Evolutionary conservation across 2,329 filamentous ascomycete species (phyloP).

Genomic region (Corynespora cassiicola): DNA sequence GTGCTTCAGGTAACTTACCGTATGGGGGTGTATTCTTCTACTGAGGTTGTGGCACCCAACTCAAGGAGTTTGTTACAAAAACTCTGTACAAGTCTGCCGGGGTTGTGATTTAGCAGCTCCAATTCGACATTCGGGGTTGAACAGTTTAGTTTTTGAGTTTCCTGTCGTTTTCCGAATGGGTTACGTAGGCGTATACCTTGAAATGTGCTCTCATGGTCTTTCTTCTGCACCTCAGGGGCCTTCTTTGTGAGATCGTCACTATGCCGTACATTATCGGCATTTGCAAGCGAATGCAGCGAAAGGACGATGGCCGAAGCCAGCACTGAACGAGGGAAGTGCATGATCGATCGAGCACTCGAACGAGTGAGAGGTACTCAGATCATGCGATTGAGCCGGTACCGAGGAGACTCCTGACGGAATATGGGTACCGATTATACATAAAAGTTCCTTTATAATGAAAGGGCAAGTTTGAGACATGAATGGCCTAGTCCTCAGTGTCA

Average conservation of each 20-base stretch:
- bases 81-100: constrained; percentile 14
- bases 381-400: constrained; percentile 23
- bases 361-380: constrained; percentile 39
- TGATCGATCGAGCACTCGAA: constrained; percentile 43
- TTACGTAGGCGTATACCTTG: constrained; percentile 10
- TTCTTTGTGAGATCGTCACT: no score
- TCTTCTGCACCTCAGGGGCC: constrained; percentile 10
- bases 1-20: constrained; percentile 19
- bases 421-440: constrained; percentile 18
- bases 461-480: constrained; percentile 13
- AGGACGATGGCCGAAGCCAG: constrained; percentile 38
- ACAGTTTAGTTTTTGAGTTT: constrained; percentile 17
- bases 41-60: constrained; percentile 28
- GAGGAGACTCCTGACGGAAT: constrained; percentile 19
- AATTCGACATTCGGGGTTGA: constrained; percentile 21
- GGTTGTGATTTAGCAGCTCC: constrained; percentile 21
- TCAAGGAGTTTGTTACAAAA: constrained; percentile 39
- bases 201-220: constrained; percentile 2
- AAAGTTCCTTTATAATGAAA: constrained; percentile 35
- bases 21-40: constrained; percentile 27
- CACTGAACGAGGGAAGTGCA: constrained; percentile 39
- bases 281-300: no score
- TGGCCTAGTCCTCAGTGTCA: constrained; percentile 15
- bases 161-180: constrained; percentile 23
- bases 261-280: no score